These are phyloP conservation scores for Byssoonygena ceratinophila DNA, from an alignment of 2,329 filamentous ascomycete genomes.

Conservation along the genomic window DNA sequence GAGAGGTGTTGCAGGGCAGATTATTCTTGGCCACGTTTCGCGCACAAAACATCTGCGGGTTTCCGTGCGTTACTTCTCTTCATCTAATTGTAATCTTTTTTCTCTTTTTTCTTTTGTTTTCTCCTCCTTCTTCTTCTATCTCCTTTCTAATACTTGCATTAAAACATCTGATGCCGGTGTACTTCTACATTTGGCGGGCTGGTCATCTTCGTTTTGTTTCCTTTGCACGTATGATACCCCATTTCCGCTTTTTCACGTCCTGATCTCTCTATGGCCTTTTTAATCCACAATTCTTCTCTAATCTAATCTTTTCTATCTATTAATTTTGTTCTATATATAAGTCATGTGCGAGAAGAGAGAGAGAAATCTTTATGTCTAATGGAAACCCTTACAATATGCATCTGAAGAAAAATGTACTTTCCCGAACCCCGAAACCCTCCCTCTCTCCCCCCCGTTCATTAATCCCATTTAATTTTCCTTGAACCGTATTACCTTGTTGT, in stretches of 20 bases:
- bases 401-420: not conserved
- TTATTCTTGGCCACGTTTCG: conserved; percentile 7
- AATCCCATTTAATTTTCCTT: not conserved
- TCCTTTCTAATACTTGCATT: not conserved
- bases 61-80: conserved; percentile 2
- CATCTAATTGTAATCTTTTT: not conserved
- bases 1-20: not conserved
- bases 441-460: not conserved
- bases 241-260: conserved; percentile 1
- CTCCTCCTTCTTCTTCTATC: not conserved
- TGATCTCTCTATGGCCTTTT: not conserved
- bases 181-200: conserved; percentile 1
- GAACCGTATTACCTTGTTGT: not conserved
- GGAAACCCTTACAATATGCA: not conserved
- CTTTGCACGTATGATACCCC: conserved; percentile 9
- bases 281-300: not conserved
- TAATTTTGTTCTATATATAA: too few species aligned
- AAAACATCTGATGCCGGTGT: conserved; percentile 6
- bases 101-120: not conserved
- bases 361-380: conserved; percentile 1
- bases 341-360: too few species aligned
- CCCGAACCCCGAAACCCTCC: too few species aligned
- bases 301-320: not conserved
- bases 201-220: not conserved
- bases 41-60: not conserved